A percentile compares a stretch with the other conserved stretches of the same genome.
Evolutionary conservation across 164 flowering plant genomes (phyloP).

Genomic region (Piper betle): DNA sequence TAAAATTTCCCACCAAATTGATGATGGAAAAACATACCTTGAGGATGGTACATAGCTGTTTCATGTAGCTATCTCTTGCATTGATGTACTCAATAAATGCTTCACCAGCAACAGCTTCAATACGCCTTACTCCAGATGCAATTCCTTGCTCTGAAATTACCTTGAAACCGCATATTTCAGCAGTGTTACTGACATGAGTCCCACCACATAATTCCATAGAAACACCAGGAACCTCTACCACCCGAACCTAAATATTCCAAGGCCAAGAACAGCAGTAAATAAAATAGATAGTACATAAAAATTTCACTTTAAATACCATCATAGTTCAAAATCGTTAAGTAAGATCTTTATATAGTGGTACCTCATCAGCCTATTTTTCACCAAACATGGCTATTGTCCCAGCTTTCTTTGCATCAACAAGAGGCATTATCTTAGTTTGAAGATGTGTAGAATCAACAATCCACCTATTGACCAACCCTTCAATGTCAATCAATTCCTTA

Average conservation of each 20-base stretch:
- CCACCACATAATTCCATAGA: constrained; percentile 99
- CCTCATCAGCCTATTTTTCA: constrained; percentile 94
- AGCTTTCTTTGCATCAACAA: constrained; percentile 70
- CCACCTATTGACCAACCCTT: constrained; percentile 69
- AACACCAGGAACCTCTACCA: constrained; percentile 94
- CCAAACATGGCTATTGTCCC: constrained; percentile 99
- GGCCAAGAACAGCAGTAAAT: background rate
- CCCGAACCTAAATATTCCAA: constrained; percentile 54
- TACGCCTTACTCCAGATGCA: constrained; percentile 85
- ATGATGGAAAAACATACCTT: constrained; percentile 30
- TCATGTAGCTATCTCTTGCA: constrained; percentile 53
- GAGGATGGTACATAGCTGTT: constrained; percentile 61
- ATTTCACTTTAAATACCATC: background rate
- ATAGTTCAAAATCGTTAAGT: background rate
- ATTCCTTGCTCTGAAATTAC: constrained; percentile 90
- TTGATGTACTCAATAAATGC: constrained; percentile 65
- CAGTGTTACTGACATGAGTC: constrained; percentile 79
- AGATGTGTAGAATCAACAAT: constrained; percentile 63
- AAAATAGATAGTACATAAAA: background rate
- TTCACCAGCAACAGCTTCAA: constrained; percentile 92
- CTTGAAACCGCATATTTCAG: constrained; percentile 85
- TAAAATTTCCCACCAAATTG: background rate
- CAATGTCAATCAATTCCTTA: constrained; percentile 57
- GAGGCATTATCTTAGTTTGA: constrained; percentile 79
- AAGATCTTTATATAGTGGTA: constrained; percentile 6